Percentiles rank a stretch among this genome's conserved stretches.
Evolutionary conservation across 768 basidiomycete species (phyloP).

Genomic region (Baorangia bicolor): DNA sequence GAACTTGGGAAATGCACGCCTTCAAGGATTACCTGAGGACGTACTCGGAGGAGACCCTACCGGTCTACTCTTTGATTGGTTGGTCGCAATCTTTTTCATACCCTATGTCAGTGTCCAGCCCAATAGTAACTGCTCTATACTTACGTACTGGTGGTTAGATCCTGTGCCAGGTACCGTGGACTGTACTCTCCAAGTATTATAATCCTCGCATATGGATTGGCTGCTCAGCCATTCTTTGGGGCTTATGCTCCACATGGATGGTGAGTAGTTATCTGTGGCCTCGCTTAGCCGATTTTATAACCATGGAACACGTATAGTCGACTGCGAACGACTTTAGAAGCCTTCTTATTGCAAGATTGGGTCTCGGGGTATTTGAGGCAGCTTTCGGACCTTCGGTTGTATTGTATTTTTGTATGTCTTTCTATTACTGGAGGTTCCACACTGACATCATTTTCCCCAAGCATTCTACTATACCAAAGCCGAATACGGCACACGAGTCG

Average conservation of each 20-base stretch:
- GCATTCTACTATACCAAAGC: slow-evolving; percentile 51
- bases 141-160: slow-evolving; percentile 44
- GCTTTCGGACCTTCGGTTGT: slow-evolving; percentile 34
- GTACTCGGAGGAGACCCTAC: slow-evolving; percentile 65
- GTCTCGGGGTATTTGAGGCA: slow-evolving; percentile 36
- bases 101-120: slow-evolving; percentile 56
- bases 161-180: slow-evolving; percentile 67
- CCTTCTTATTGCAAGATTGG: slow-evolving; percentile 31
- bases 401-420: slow-evolving; percentile 30
- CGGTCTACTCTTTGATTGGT: slow-evolving; percentile 73
- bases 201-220: slow-evolving; percentile 72
- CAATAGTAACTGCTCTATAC: neutral
- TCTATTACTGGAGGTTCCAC: slow-evolving; percentile 14
- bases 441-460: slow-evolving; percentile 13
- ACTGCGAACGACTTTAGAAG: slow-evolving; percentile 25
- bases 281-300: neutral
- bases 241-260: slow-evolving; percentile 69
- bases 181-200: slow-evolving; percentile 63
- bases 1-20: slow-evolving; percentile 76
- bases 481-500: slow-evolving; percentile 46
- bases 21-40: slow-evolving; percentile 68
- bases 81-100: slow-evolving; percentile 76
- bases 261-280: slow-evolving; percentile 31
- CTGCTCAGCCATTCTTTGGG: slow-evolving; percentile 70
- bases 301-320: slow-evolving; percentile 17